Percentiles rank a stretch among this genome's conserved stretches.
phyloP scores from a whole-genome alignment of 2,329 filamentous ascomycete genomes.

The Phaeoacremonium minimum region DNA sequence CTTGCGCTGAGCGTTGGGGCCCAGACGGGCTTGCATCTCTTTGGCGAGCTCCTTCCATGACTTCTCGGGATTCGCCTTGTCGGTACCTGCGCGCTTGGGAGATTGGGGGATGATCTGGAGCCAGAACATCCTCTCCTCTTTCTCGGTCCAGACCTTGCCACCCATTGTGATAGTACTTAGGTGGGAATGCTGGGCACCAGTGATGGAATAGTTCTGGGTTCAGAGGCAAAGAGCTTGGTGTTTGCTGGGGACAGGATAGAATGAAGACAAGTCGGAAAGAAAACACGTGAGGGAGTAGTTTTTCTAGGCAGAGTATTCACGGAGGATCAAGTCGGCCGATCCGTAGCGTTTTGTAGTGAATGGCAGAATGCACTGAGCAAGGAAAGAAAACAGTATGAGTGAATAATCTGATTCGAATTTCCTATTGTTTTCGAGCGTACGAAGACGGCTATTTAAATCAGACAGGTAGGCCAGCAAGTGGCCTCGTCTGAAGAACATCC shows the following conservation, averaged over 20 bases:
- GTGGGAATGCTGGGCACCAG: neutral
- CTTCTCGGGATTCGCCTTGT: slow-evolving; percentile 8
- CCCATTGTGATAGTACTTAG: slow-evolving; percentile 35
- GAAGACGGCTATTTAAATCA: too few relatives aligned
- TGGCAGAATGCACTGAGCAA: too few relatives aligned
- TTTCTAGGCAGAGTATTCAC: neutral
- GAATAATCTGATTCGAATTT: too few relatives aligned
- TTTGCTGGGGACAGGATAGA: neutral
- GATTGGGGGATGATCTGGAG: slow-evolving; percentile 18
- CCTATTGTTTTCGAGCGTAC: too few relatives aligned
- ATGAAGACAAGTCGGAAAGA: neutral
- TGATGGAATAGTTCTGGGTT: neutral
- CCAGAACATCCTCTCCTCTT: slow-evolving; percentile 49
- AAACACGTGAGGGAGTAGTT: neutral
- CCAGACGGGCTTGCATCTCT: slow-evolving; percentile 9
- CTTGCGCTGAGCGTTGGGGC: slow-evolving; percentile 9
- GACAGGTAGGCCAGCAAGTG: too few relatives aligned
- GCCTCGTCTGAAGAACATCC: too few relatives aligned
- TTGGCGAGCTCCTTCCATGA: slow-evolving; percentile 14
- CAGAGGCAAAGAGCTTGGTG: too few relatives aligned
- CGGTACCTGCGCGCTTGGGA: slow-evolving; percentile 14
- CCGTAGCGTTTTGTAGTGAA: neutral
- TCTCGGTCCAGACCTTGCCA: slow-evolving; percentile 42
- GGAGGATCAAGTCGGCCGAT: neutral
- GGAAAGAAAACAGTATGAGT: too few relatives aligned